Evolutionary conservation across 192 early-diverging fungal genomes (phyloP).

Genomic region (Coemansia sp.): DNA sequence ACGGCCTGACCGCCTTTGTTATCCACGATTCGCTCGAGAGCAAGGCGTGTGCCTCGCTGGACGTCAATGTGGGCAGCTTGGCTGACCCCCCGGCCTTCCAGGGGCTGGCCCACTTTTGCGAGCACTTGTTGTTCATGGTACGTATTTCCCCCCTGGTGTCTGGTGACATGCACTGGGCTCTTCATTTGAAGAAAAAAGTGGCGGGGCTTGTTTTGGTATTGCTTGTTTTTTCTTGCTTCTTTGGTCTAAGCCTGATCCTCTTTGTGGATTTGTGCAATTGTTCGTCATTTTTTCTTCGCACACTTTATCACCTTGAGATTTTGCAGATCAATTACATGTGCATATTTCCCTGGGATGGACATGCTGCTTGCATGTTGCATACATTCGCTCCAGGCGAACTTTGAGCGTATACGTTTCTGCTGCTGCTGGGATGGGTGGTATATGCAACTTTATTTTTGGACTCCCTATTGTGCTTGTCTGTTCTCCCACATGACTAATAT

Average conservation of each 20-base stretch:
- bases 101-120: conserved; percentile 78
- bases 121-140: conserved; percentile 74
- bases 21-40: conserved; percentile 60
- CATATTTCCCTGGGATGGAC: not conserved
- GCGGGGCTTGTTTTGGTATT: not conserved
- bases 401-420: not conserved
- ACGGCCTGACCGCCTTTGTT: conserved; percentile 61
- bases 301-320: not conserved
- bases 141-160: conserved; percentile 1
- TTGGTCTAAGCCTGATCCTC: conserved; percentile 7
- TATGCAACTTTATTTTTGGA: conserved; percentile 2
- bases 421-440: not conserved
- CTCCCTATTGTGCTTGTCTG: not conserved
- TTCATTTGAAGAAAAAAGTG: not conserved
- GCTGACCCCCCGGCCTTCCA: conserved; percentile 66
- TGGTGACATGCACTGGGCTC: conserved; percentile 1
- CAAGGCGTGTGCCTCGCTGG: conserved; percentile 65
- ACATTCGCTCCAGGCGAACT: not conserved
- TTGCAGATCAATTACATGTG: conserved; percentile 1
- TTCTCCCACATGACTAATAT: not conserved
- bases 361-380: not conserved
- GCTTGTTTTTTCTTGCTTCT: not conserved
- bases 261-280: conserved; percentile 4
- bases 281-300: not conserved
- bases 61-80: conserved; percentile 70